These are phyloP conservation scores for Arthroderma uncinatum DNA, from an alignment of 2,329 filamentous ascomycete species.

Conservation along the genomic window DNA sequence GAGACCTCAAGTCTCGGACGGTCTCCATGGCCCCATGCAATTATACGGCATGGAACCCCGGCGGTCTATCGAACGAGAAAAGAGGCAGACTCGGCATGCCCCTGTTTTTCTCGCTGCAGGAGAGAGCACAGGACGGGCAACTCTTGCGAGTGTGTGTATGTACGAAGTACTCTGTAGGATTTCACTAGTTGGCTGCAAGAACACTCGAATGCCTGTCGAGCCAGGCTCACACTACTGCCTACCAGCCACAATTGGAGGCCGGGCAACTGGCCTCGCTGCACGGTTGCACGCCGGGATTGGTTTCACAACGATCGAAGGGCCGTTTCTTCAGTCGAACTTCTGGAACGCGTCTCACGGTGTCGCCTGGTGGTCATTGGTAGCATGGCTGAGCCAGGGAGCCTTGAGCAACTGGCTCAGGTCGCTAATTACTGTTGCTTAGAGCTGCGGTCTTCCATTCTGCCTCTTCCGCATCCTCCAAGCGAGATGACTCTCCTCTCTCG, in stretches of 20 bases:
- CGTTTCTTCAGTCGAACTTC: neutral
- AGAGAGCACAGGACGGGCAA: neutral
- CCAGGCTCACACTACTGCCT: neutral
- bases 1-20: neutral
- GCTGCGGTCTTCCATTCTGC: too few species aligned
- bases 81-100: neutral
- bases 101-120: neutral
- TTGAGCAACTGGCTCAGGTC: neutral
- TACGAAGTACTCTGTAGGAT: too few species aligned
- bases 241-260: neutral
- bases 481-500: neutral
- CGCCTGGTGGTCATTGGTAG: too few species aligned
- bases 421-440: too few species aligned
- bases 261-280: neutral
- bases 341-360: neutral
- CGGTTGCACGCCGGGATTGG: too few species aligned
- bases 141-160: too few species aligned
- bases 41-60: too few species aligned
- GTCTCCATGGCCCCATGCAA: neutral
- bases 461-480: neutral
- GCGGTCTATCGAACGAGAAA: too few species aligned
- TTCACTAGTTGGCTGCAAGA: neutral
- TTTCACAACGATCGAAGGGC: neutral
- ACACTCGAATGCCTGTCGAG: neutral
- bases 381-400: neutral